Conservation (phyloP, 2,329 filamentous ascomycete species). For the Calonectria honghensis region DNA sequence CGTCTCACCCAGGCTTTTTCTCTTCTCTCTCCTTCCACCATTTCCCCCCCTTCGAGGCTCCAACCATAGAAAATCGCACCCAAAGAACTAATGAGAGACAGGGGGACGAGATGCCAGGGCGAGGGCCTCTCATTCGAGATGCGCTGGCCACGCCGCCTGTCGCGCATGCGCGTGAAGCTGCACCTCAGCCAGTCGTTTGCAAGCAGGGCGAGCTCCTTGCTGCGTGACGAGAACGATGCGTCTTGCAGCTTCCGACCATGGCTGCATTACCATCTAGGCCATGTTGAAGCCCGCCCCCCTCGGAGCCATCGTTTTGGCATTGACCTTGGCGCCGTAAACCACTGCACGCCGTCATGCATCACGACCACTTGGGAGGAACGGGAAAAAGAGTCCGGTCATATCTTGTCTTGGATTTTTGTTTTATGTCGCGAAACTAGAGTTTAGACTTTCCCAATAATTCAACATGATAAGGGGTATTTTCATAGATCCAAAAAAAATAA, state of each 20-base stretch:
- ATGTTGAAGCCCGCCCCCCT: neutral
- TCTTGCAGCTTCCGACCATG: slow-evolving; percentile 15
- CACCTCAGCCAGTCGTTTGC: slow-evolving; percentile 38
- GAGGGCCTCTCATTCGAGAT: slow-evolving; percentile 21
- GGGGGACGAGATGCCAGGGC: neutral
- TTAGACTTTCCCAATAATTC: slow-evolving; percentile 43
- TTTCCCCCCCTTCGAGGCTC: slow-evolving; percentile 30
- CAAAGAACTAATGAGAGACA: neutral
- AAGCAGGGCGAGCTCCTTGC: slow-evolving; percentile 26
- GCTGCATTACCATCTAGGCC: slow-evolving; percentile 25
- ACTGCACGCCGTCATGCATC: slow-evolving; percentile 27
- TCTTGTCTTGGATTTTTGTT: slow-evolving; percentile 25
- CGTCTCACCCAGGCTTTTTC: slow-evolving; percentile 40
- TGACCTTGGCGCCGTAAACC: slow-evolving; percentile 2
- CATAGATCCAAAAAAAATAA: slow-evolving; percentile 43
- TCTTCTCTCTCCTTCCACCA: slow-evolving; percentile 28
- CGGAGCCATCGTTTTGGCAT: slow-evolving; percentile 24
- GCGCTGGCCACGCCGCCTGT: slow-evolving; percentile 31
- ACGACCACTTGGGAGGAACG: slow-evolving; percentile 30
- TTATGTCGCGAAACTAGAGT: slow-evolving; percentile 46
- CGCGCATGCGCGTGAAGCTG: slow-evolving; percentile 26
- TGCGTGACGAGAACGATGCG: slow-evolving; percentile 27
- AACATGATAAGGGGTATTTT: slow-evolving; percentile 51
- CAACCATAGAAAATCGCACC: slow-evolving; percentile 35
- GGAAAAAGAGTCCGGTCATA: slow-evolving; percentile 39